Conservation (phyloP, 495 filamentous ascomycete genomes). For the Xanthoparmelia taractica region DNA sequence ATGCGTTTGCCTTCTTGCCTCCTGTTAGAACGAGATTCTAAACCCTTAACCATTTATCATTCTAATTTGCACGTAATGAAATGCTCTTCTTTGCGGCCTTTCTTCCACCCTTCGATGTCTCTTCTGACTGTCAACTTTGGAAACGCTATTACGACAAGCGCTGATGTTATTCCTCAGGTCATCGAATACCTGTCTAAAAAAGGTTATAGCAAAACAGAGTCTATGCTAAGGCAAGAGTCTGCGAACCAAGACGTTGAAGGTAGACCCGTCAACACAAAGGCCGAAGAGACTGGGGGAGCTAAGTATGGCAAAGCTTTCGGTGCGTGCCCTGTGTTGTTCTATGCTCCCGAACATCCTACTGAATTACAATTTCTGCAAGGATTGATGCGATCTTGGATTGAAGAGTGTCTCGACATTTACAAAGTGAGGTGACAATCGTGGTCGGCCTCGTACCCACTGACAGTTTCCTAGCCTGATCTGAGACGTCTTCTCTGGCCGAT, state of each 20-base stretch:
- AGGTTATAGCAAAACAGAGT: constrained; percentile 86
- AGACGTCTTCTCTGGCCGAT: constrained; percentile 79
- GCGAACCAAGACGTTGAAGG: constrained; percentile 69
- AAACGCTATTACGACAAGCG: neutral
- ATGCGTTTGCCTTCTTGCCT: neutral
- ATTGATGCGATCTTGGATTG: constrained; percentile 64
- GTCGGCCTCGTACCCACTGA: constrained; percentile 28
- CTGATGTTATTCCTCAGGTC: constrained; percentile 48
- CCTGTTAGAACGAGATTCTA: neutral
- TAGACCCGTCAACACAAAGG: constrained; percentile 49
- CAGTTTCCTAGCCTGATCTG: constrained; percentile 62
- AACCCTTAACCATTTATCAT: too few species aligned
- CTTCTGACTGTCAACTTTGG: neutral
- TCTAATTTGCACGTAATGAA: too few species aligned
- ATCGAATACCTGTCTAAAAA: constrained; percentile 96
- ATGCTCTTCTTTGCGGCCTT: too few species aligned
- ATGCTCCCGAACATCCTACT: neutral
- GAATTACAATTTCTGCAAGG: constrained; percentile 5
- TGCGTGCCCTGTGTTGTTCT: constrained; percentile 29
- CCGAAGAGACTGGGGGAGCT: constrained; percentile 61
- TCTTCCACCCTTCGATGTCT: neutral
- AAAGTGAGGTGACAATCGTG: constrained; percentile 51
- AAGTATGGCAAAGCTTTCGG: constrained; percentile 70
- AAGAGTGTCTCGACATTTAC: constrained; percentile 85
- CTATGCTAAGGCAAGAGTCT: constrained; percentile 88